Evolutionary conservation across 208 protist genomes (phyloP), one percentile per base, ranked within the genome.

Genomic region (Strigomonas galati): DNA sequence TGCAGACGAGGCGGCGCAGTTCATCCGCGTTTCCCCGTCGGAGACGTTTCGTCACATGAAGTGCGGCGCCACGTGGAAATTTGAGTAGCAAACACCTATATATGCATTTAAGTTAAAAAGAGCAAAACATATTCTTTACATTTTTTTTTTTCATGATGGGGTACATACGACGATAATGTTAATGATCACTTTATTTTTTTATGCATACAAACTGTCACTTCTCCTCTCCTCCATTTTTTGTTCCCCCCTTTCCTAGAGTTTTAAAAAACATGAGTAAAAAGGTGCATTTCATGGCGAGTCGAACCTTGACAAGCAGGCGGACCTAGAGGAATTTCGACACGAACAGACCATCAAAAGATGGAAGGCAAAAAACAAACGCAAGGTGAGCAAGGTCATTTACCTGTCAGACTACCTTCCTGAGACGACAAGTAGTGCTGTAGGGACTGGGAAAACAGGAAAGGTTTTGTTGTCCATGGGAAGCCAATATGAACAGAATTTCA

Each of bases 31-130:
- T 17, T 90, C 81, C 2, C 81, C 84, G 0, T 67, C 78, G 28
- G 78, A 90, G 58, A 82, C 73, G 28, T 87, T 90, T 62, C 71
- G 71, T 6, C 78, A 91, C 69, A 59, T 91, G 54, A 75, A 76
- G 44, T 91, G 84, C 35, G 84, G 84, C 7, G 49, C 87, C 14
- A 91, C 84, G 21, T 91, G 80, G 80, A 84, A 72, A n/a, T 77
- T 84, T 52, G 65, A 76, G 35, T 32, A 65, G 24, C 32, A 2
- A 6, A 2, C 19, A 52, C 43, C 17, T 21, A 54, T 7, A 49
- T 21, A 24, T 56, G 10, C 19, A 56, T 10, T 26, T n/a, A 14
- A 56, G 17, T 10, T 40, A 40, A 4, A 40, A 10, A 40, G 4
- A 40, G 35, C 35, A 40, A 40, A 40, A 10, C 10, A 40, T n/a